Evolutionary conservation across 148 eudicot genomes (phyloP), one percentile per base, ranked within the genome.

Genomic region (Rhododendron simsii): DNA sequence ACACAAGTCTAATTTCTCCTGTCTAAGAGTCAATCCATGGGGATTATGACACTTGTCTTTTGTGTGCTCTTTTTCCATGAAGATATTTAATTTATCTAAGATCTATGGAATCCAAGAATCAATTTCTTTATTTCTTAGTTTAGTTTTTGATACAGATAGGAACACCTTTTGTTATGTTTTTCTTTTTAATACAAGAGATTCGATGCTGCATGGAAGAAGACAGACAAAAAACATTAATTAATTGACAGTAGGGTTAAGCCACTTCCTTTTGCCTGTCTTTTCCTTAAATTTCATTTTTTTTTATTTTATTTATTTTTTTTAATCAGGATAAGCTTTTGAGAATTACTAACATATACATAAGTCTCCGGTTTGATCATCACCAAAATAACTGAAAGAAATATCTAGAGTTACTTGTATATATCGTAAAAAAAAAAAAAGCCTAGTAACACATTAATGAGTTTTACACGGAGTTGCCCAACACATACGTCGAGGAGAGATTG

Each of bases 181-280:
- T 78, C 35, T 5, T 55, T 20, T 11, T 51, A 51, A 12, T 55
- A 44, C 9, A 59, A 21, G 18, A 81, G 84, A 81, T 81, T 81
- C 84, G 71, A 57, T 81, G 84, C 84, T 21, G 48, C 71, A 9
- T 18, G 39, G 12, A 55, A 55, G 48, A 81, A 81, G 84, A 81
- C 84, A 59, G 73, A 81, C 6, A 55, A 48, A 55, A 20, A 57
- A 8, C 48, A 18, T 57, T 81, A 10, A 21, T 81, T 37, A 35
- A 59, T 37, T 35, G 6, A 35, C 23, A 37, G 14, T 8, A 9
- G 30, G 21, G 14, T 41, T 9, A 53, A 15, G 57, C 81, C 33
- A 78, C n/a, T 78, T 11, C 30, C 10, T 21, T 44, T 44, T 78
- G 5, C 81, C 47, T 23, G 81, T 20, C 23, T 41, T 44, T 41